Evolutionary conservation across 176 grass and related monocot species (phyloP).

Genomic region (Oryza australiensis): DNA sequence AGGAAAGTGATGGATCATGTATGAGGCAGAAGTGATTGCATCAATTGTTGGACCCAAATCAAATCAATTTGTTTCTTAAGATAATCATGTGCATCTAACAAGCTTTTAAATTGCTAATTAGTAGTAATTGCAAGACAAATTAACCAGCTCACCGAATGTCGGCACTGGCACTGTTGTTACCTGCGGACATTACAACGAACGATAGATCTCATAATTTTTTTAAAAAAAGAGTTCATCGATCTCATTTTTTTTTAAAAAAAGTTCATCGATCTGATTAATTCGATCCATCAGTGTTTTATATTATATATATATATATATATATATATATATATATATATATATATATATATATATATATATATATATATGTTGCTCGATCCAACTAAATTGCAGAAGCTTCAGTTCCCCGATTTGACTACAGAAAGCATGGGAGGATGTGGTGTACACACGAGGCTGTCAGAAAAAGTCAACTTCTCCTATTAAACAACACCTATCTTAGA

Average conservation of each 20-base stretch:
- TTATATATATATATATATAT: no score
- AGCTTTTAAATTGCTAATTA: neutral
- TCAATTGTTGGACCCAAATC: neutral
- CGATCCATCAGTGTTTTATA: neutral
- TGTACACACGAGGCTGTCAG: neutral
- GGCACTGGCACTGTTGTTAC: neutral
- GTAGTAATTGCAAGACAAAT: neutral
- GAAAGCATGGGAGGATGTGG: neutral
- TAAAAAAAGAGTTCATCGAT: no score
- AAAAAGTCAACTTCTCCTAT: neutral
- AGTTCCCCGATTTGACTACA: conserved; percentile 7
- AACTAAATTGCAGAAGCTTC: neutral
- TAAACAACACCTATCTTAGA: conserved; percentile 11
- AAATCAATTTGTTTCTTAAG: neutral
- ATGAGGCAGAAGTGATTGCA: neutral
- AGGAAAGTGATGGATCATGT: neutral
- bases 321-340: no score
- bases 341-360: no score
- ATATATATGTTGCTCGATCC: no score
- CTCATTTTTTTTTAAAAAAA: neutral
- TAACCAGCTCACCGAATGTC: neutral
- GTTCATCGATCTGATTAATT: neutral
- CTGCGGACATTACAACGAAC: neutral
- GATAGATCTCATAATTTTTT: neutral
- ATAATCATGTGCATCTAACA: neutral